Percentiles rank a stretch among this genome's conserved stretches.
These are phyloP conservation scores for Apophysomyces elegans DNA, from an alignment of 371 early-diverging fungal genomes.

Conservation along the genomic window DNA sequence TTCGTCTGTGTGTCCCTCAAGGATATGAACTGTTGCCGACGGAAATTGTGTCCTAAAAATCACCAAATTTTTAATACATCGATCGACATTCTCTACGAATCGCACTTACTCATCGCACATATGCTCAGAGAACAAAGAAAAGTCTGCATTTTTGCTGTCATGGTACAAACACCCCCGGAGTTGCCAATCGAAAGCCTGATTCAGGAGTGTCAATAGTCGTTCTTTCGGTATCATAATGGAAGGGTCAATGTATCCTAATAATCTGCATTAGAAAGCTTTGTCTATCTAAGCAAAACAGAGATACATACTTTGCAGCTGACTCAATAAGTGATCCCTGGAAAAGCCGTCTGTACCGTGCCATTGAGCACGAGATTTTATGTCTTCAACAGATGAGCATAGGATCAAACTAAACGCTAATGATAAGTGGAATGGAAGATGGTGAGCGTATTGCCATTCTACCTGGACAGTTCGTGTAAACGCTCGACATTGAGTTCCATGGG, in stretches of 20 bases:
- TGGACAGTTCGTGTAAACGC: constrained; percentile 54
- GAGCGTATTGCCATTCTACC: constrained; percentile 22
- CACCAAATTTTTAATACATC: neutral
- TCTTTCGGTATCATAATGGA: constrained; percentile 87
- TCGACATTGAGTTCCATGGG: constrained; percentile 67
- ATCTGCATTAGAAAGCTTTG: neutral
- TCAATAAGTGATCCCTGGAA: constrained; percentile 70
- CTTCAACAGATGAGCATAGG: constrained; percentile 67
- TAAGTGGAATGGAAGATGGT: neutral
- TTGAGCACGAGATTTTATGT: constrained; percentile 61
- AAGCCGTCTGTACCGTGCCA: constrained; percentile 83
- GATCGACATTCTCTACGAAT: neutral
- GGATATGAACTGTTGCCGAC: constrained; percentile 56
- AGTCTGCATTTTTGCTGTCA: constrained; percentile 59
- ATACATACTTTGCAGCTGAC: constrained; percentile 67
- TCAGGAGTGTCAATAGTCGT: constrained; percentile 77
- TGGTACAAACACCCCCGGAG: constrained; percentile 86
- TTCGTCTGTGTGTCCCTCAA: constrained; percentile 88
- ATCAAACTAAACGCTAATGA: constrained; percentile 47
- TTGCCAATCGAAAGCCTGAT: constrained; percentile 84
- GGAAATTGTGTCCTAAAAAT: constrained; percentile 35
- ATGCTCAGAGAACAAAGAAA: constrained; percentile 78
- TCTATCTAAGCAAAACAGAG: neutral
- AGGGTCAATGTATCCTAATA: constrained; percentile 74
- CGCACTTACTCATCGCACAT: constrained; percentile 73